A percentile compares a stretch with the other conserved stretches of the same genome.
phyloP scores from a whole-genome alignment of 495 filamentous ascomycete genomes.

The Aspergillus nidulans region DNA sequence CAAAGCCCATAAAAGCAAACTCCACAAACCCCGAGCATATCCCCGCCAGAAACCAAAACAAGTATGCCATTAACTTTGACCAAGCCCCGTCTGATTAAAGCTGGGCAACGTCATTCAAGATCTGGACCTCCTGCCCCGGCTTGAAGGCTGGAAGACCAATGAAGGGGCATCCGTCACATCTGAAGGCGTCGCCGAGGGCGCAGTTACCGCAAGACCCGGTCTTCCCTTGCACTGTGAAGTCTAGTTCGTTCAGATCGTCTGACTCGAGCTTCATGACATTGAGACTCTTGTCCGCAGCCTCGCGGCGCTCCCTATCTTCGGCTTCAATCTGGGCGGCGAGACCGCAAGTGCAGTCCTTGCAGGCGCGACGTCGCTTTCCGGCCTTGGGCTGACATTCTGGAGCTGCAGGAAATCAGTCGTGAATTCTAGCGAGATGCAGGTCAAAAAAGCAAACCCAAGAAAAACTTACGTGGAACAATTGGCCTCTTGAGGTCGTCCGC shows the following conservation, averaged over 20 bases:
- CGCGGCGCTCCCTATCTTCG: conserved; percentile 69
- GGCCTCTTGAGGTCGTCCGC: conserved; percentile 74
- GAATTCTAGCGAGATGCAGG: not conserved
- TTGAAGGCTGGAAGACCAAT: conserved; percentile 93
- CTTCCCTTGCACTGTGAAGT: conserved; percentile 95
- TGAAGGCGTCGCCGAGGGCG: conserved; percentile 71
- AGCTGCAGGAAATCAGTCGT: conserved; percentile 42
- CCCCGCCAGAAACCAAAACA: not conserved
- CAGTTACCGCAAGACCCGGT: conserved; percentile 91
- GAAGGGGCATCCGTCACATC: conserved; percentile 76
- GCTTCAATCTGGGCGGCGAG: conserved; percentile 72
- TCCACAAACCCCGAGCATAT: not conserved
- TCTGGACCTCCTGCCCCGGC: conserved; percentile 85
- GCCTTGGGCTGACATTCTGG: conserved; percentile 76
- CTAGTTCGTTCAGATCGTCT: conserved; percentile 74
- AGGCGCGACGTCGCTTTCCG: conserved; percentile 85
- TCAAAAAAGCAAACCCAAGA: too few relatives aligned
- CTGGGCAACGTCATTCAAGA: conserved; percentile 83
- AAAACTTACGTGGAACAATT: conserved; percentile 73
- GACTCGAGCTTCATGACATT: conserved; percentile 65
- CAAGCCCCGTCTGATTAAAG: conserved; percentile 42
- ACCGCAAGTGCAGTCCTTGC: conserved; percentile 97
- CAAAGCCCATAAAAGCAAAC: not conserved
- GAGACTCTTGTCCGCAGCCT: conserved; percentile 55
- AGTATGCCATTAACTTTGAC: not conserved